A percentile compares a stretch with the other conserved stretches of the same genome.
phyloP scores from a whole-genome alignment of 108 stramenopile species.

The Mediolabrus comicus region DNA sequence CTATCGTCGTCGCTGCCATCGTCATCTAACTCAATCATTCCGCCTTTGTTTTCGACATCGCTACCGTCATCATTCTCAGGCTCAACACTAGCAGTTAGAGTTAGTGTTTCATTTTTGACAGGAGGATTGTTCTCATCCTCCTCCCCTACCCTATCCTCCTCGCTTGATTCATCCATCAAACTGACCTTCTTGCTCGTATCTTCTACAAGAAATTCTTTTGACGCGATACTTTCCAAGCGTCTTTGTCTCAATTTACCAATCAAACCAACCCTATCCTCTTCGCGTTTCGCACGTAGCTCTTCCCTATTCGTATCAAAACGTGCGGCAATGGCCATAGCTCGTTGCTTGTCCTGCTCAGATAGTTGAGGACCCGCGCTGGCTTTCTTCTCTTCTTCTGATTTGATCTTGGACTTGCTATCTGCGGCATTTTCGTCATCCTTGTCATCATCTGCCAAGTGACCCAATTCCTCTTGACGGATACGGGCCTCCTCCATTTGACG shows the following conservation, averaged over 20 bases:
- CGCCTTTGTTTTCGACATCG: background rate
- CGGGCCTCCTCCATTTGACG: slow-evolving; percentile 71
- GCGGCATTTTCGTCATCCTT: background rate
- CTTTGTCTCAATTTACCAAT: slow-evolving; percentile 62
- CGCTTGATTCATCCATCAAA: slow-evolving; percentile 1
- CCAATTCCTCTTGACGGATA: slow-evolving; percentile 78
- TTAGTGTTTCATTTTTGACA: background rate
- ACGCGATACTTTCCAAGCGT: slow-evolving; percentile 44
- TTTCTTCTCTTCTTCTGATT: slow-evolving; percentile 14
- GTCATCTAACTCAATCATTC: slow-evolving; percentile 17
- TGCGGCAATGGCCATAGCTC: slow-evolving; percentile 75
- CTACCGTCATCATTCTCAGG: background rate
- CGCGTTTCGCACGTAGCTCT: slow-evolving; percentile 60
- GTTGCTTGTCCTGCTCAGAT: slow-evolving; percentile 64
- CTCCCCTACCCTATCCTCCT: background rate
- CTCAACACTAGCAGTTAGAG: background rate
- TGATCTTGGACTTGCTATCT: background rate
- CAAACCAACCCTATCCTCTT: slow-evolving; percentile 69
- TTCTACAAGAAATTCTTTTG: slow-evolving; percentile 9
- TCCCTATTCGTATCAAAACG: slow-evolving; percentile 81
- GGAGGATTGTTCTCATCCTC: slow-evolving; percentile 1
- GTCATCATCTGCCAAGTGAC: slow-evolving; percentile 26
- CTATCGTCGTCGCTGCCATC: slow-evolving; percentile 13
- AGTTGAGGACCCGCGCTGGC: slow-evolving; percentile 14
- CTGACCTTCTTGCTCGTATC: background rate